Percentiles rank a stretch among this genome's conserved stretches.
phyloP scores from a whole-genome alignment of 2,329 filamentous ascomycete species.

The Pseudogymnoascus sp. region DNA sequence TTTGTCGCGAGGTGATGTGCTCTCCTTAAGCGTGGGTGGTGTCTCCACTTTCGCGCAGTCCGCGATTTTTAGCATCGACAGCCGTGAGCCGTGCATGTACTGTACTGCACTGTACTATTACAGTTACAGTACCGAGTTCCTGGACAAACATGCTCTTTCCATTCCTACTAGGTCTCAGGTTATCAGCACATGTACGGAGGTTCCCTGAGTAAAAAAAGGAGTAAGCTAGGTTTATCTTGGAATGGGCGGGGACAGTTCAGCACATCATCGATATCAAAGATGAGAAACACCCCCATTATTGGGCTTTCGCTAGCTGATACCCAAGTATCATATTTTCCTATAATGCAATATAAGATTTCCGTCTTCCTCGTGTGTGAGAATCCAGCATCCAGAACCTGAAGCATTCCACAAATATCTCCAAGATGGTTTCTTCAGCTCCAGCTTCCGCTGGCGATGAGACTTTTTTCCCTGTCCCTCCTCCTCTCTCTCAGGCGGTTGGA shows the following conservation, averaged over 20 bases:
- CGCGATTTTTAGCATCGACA: neutral
- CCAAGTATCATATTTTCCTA: neutral
- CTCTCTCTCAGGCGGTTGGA: constrained; percentile 32
- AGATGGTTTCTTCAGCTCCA: neutral
- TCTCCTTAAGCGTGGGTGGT: neutral
- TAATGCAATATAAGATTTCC: neutral
- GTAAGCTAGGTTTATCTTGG: neutral
- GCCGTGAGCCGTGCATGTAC: neutral
- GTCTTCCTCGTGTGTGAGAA: neutral
- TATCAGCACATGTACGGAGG: no score
- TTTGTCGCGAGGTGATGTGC: constrained; percentile 6
- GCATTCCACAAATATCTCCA: neutral
- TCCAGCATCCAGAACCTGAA: neutral
- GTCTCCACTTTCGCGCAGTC: neutral
- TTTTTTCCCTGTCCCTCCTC: constrained; percentile 23
- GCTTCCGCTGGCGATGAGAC: neutral
- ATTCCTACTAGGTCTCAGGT: no score
- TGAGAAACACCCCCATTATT: no score
- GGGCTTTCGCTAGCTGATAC: no score
- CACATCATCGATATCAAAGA: neutral
- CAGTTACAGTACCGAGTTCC: neutral
- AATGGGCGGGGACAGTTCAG: neutral
- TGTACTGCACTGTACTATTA: neutral
- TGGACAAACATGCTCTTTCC: neutral
- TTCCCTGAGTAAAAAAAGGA: neutral